Conservation (phyloP, 2,329 filamentous ascomycete genomes). For the Aschersonia sp. region DNA sequence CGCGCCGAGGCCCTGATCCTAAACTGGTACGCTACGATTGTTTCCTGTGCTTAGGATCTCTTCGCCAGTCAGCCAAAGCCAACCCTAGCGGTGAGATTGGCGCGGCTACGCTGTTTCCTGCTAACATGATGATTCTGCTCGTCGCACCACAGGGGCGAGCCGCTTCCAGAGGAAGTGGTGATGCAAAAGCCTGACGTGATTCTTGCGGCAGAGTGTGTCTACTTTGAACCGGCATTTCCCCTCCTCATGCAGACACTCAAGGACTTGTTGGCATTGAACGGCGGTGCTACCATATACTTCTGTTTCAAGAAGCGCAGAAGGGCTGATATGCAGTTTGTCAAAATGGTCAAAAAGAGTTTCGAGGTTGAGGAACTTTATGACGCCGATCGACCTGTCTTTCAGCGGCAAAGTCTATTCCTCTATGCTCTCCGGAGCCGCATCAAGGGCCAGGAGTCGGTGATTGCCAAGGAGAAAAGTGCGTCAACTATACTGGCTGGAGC, state of each 20-base stretch:
- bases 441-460: not conserved
- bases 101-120: not conserved
- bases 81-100: no score
- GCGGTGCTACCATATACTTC: constrained; percentile 54
- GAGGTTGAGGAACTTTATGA: constrained; percentile 46
- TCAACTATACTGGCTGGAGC: not conserved
- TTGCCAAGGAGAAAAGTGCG: not conserved
- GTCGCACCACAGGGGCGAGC: constrained; percentile 36
- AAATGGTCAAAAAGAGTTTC: constrained; percentile 54
- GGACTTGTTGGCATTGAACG: constrained; percentile 60
- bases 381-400: constrained; percentile 42
- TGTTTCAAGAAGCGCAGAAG: constrained; percentile 89
- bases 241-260: constrained; percentile 66
- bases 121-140: not conserved
- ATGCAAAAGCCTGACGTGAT: constrained; percentile 59
- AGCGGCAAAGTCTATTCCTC: constrained; percentile 44
- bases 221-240: constrained; percentile 92
- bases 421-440: constrained; percentile 34
- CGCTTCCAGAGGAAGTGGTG: constrained; percentile 36
- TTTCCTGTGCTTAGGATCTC: no score
- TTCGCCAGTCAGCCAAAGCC: no score
- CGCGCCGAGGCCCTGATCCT: constrained; percentile 55
- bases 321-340: constrained; percentile 64
- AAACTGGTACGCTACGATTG: constrained; percentile 51
- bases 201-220: constrained; percentile 92